phyloP scores from a whole-genome alignment of 2,329 filamentous ascomycete species.

The Ophidiomyces ophidiicola region DNA sequence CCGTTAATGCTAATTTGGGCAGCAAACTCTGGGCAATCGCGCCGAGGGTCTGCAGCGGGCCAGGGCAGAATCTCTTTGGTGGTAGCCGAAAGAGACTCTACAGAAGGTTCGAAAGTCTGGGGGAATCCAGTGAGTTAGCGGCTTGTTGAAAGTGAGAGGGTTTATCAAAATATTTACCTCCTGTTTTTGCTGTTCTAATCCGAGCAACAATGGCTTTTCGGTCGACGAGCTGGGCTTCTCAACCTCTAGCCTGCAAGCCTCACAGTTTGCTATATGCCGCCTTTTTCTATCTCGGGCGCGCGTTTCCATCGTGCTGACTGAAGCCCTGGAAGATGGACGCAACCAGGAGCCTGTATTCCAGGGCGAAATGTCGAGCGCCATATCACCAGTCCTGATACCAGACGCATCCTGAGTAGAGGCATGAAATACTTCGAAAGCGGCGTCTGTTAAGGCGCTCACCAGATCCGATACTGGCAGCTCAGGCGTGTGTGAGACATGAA shows the following conservation, averaged over 20 bases:
- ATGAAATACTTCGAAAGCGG: slow-evolving; percentile 38
- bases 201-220: background rate
- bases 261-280: slow-evolving; percentile 40
- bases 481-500: slow-evolving; percentile 30
- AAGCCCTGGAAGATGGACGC: slow-evolving; percentile 17
- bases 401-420: slow-evolving; percentile 29
- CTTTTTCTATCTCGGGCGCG: slow-evolving; percentile 18
- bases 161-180: too few species aligned
- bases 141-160: too few species aligned
- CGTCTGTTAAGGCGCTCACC: slow-evolving; percentile 30
- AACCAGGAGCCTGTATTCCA: slow-evolving; percentile 18
- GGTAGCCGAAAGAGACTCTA: background rate
- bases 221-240: slow-evolving; percentile 13
- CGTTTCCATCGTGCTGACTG: slow-evolving; percentile 16
- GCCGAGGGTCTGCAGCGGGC: background rate
- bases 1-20: slow-evolving; percentile 46
- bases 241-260: slow-evolving; percentile 36
- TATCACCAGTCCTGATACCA: slow-evolving; percentile 24
- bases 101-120: too few species aligned
- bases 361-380: slow-evolving; percentile 23
- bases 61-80: too few species aligned
- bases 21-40: too few species aligned
- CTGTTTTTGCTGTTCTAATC: background rate
- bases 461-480: slow-evolving; percentile 25
- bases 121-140: too few species aligned